Conservation (phyloP, 2,329 filamentous ascomycete genomes). For the Pestalotiopsis sp. region DNA sequence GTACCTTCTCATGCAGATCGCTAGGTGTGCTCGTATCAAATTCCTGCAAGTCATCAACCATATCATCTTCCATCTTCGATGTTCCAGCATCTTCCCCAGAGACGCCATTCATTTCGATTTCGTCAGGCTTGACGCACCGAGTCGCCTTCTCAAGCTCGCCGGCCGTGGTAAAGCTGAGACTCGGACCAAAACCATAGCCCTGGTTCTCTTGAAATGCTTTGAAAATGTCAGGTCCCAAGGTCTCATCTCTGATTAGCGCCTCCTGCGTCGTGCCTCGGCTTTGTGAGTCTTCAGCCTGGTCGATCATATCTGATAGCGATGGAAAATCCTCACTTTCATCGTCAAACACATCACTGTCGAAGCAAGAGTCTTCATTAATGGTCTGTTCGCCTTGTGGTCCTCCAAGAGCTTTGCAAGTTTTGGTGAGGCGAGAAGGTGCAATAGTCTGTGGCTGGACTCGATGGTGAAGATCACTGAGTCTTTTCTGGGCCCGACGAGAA, state of each 20-base stretch:
- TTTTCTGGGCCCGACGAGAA: conserved; percentile 12
- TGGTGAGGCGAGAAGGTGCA: conserved; percentile 13
- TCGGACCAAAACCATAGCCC: conserved; percentile 28
- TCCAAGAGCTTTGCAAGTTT: conserved; percentile 11
- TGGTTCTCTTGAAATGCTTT: conserved; percentile 29
- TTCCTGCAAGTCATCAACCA: not conserved
- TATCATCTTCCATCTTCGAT: not conserved
- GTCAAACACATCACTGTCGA: conserved; percentile 18
- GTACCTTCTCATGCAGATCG: not conserved
- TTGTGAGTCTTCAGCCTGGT: conserved; percentile 8
- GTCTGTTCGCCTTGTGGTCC: not conserved
- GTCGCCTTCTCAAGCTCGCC: conserved; percentile 31
- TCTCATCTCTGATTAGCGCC: conserved; percentile 21
- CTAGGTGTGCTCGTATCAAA: too few species aligned
- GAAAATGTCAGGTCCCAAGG: conserved; percentile 29
- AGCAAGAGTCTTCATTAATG: not conserved
- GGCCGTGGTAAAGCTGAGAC: conserved; percentile 34
- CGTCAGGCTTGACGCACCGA: conserved; percentile 23
- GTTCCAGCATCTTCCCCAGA: too few species aligned
- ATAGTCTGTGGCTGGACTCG: conserved; percentile 15
- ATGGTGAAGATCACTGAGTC: conserved; percentile 13
- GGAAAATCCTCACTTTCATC: conserved; percentile 25
- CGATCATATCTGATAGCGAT: conserved; percentile 22
- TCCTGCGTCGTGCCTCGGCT: conserved; percentile 12
- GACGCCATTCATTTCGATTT: not conserved